Percentiles rank a stretch among this genome's conserved stretches.
Conservation (phyloP, 1,139 yeast genomes). For the Hyphopichia wangnamkhiaoensis region DNA sequence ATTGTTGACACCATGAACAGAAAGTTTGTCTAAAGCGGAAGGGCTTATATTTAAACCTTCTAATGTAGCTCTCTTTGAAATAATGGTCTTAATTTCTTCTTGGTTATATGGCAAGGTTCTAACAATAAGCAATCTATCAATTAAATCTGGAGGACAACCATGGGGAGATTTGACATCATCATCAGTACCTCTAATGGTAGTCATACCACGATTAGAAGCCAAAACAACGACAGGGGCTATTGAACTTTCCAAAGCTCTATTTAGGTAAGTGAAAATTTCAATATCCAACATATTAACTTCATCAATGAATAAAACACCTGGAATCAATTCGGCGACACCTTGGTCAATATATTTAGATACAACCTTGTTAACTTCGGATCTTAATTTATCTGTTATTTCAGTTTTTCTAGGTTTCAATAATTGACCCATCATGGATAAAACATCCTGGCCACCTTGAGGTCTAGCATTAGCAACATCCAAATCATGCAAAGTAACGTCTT, state of each 20-base stretch:
- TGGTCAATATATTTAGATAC: conserved; percentile 96
- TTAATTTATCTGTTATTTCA: conserved; percentile 95
- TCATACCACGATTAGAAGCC: conserved; percentile 93
- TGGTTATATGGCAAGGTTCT: conserved; percentile 84
- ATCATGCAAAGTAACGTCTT: conserved; percentile 95
- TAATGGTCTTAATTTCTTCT: conserved; percentile 81
- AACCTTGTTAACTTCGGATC: conserved; percentile 91
- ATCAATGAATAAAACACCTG: conserved; percentile 96
- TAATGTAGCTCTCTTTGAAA: conserved; percentile 75
- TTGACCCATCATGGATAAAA: conserved; percentile 98
- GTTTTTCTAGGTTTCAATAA: conserved; percentile 93
- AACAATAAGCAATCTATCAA: conserved; percentile 87
- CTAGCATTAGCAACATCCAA: conserved; percentile 94
- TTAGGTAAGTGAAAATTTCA: conserved; percentile 91
- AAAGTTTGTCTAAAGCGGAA: conserved; percentile 72
- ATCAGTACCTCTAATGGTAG: conserved; percentile 89
- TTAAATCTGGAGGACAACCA: conserved; percentile 93
- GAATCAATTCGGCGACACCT: conserved; percentile 96
- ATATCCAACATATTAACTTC: conserved; percentile 98
- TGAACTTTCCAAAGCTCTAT: conserved; percentile 86
- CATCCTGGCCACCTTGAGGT: conserved; percentile 99
- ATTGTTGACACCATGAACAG: conserved; percentile 69
- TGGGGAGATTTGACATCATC: conserved; percentile 76
- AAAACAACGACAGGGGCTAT: conserved; percentile 94
- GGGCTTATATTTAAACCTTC: conserved; percentile 66